These are phyloP conservation scores for Fusarium cyanostomum DNA, from an alignment of 2,329 filamentous ascomycete species.

Conservation along the genomic window DNA sequence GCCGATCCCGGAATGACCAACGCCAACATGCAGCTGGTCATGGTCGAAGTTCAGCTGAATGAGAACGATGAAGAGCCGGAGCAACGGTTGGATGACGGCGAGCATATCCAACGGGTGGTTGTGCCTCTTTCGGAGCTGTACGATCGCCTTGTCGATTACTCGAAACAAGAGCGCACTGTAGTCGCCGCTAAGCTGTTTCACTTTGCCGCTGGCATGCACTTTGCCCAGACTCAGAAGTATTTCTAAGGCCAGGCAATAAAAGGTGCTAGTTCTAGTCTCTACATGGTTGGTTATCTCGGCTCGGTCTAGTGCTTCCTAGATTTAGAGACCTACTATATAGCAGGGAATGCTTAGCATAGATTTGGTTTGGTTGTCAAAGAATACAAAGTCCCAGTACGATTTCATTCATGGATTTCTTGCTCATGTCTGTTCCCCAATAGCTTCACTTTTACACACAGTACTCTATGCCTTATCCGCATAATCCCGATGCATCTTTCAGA, in stretches of 20 bases:
- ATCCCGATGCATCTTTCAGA: no score
- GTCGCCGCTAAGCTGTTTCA: conserved; percentile 43
- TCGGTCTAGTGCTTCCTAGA: no score
- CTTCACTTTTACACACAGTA: no score
- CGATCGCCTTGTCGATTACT: conserved; percentile 39
- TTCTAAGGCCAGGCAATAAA: conserved; percentile 15
- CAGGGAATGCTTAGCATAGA: no score
- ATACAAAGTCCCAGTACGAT: no score
- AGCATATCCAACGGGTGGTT: conserved; percentile 39
- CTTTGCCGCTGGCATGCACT: conserved; percentile 43
- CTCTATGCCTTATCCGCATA: no score
- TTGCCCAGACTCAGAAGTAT: conserved; percentile 43
- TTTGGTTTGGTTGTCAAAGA: no score
- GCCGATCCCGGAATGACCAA: conserved; percentile 42
- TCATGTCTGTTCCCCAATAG: no score
- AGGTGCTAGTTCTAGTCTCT: not conserved
- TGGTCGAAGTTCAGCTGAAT: conserved; percentile 38
- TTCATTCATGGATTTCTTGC: no score
- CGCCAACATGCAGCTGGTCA: conserved; percentile 42
- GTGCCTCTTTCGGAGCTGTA: conserved; percentile 39
- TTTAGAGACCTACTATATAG: no score
- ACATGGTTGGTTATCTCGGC: no score
- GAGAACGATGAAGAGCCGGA: conserved; percentile 36
- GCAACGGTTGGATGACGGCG: conserved; percentile 39
- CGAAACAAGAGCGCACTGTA: conserved; percentile 37